Evolutionary conservation across 345 rosid genomes (phyloP), one percentile per base, ranked within the genome.

Genomic region (Stellera chamaejasme): DNA sequence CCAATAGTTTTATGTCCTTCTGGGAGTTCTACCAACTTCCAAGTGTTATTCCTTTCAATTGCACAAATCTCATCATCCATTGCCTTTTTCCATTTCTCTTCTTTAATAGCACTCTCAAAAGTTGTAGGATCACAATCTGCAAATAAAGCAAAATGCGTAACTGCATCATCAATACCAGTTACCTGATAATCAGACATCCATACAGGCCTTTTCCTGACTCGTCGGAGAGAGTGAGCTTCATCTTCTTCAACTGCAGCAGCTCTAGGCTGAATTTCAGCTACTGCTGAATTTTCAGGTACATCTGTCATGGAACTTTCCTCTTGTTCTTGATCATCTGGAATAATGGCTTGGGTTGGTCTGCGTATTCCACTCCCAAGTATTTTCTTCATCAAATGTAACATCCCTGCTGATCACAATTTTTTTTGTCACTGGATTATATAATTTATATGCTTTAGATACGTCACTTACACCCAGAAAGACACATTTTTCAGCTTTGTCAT

Each of bases 401-500:
- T 54, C 27, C 13, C 2, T 54, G 7, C 43, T 54, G 1, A 0
- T 42, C 44, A 36, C 26, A 25, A 53, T 32, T 6, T 3, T 53
- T 2, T 36, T 36, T 6, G 16, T 25, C 2, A 14, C 0, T 32
- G 44, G 26, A n/a, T 53, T 53, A 13, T 2, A 32, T 43, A 53
- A 8, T 10, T 53, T 32, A 36, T 53, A 53, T 0, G 45, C 45
- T 14, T 53, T 53, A 1, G 44, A 53, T 8, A 3, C 16, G 27
- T 53, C 56, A 53, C 56, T 53, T 2, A 53, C 26, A 10, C 11
- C 26, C 0, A 53, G 44, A 53, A 53, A 53, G 26, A 54, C 27
- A 54, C n/a, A 54, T 6, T 41, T 54, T 16, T 54, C 58, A 10
- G 45, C 47, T 19, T 19, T 4, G 32, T 41, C 58, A 54, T 54